A percentile compares a stretch with the other conserved stretches of the same genome.
phyloP scores from a whole-genome alignment of 345 rosid species.

The Clarkia xantiana region DNA sequence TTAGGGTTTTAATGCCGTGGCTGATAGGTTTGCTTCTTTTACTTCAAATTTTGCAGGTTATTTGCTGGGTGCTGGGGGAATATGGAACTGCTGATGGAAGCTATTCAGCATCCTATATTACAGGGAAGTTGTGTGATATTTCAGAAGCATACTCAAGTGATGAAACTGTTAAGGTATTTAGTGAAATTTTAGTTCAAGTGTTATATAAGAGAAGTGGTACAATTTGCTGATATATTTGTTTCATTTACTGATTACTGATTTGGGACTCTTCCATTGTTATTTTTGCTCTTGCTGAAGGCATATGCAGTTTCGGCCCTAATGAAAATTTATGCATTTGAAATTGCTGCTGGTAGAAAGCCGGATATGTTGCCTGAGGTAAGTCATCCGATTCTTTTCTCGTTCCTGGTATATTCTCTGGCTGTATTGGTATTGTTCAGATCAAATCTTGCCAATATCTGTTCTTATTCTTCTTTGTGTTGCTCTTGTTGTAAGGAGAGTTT shows the following conservation, averaged over 20 bases:
- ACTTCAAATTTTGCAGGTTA: constrained; percentile 38
- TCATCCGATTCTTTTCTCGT: constrained; percentile 6
- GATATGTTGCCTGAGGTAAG: constrained; percentile 91
- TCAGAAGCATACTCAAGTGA: constrained; percentile 93
- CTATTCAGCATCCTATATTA: constrained; percentile 65
- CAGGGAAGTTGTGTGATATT: constrained; percentile 89
- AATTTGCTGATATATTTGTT: no score
- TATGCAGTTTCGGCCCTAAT: constrained; percentile 84
- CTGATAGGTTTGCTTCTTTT: constrained; percentile 1
- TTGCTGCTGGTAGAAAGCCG: constrained; percentile 72
- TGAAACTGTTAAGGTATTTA: constrained; percentile 80
- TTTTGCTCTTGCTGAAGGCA: constrained; percentile 40
- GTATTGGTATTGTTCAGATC: neutral
- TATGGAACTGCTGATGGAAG: constrained; percentile 83
- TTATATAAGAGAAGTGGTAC: no score
- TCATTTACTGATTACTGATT: no score
- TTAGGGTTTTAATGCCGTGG: no score
- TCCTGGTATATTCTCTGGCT: neutral
- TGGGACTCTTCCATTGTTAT: neutral
- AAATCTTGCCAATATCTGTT: no score
- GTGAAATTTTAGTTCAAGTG: neutral
- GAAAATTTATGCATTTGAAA: constrained; percentile 82
- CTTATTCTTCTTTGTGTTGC: no score
- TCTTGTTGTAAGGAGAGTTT: no score
- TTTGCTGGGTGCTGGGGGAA: constrained; percentile 97